Evolutionary conservation across 257 asterid species (phyloP).

Genomic region (Craterostigma plantagineum): DNA sequence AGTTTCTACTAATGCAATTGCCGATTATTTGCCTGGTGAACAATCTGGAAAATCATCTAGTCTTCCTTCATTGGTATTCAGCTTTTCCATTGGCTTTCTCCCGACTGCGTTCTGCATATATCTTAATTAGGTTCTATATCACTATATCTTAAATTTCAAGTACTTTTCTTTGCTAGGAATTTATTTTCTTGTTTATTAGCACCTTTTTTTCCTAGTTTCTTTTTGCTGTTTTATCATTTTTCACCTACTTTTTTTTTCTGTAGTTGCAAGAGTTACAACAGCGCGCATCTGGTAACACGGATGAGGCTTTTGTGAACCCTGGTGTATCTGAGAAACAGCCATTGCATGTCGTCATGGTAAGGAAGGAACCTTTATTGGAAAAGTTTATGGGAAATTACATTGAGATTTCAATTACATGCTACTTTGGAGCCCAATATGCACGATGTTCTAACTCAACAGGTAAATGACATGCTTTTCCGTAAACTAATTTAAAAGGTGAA

Average conservation of each 20-base stretch:
- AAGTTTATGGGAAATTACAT: too few species aligned
- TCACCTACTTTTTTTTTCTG: slow-evolving; percentile 5
- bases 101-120: too few species aligned
- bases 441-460: too few species aligned
- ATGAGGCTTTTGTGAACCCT: slow-evolving; percentile 58
- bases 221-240: background rate
- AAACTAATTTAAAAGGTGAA: too few species aligned
- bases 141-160: too few species aligned
- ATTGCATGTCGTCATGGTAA: slow-evolving; percentile 90
- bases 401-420: too few species aligned
- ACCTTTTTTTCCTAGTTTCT: too few species aligned
- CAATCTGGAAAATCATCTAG: slow-evolving; percentile 82
- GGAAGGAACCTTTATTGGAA: slow-evolving; percentile 7
- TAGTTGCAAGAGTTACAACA: slow-evolving; percentile 94
- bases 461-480: too few species aligned
- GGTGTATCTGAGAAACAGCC: slow-evolving; percentile 88
- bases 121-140: too few species aligned
- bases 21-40: slow-evolving; percentile 88
- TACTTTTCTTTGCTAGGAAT: too few species aligned
- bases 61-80: slow-evolving; percentile 82
- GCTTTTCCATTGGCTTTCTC: slow-evolving; percentile 6
- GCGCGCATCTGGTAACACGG: slow-evolving; percentile 62
- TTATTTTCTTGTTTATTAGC: too few species aligned
- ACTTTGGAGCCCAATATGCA: too few species aligned
- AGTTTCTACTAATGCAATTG: slow-evolving; percentile 61